Base-by-base conservation (phyloP, 306 rosid genomes). In the Senna tora region DNA sequence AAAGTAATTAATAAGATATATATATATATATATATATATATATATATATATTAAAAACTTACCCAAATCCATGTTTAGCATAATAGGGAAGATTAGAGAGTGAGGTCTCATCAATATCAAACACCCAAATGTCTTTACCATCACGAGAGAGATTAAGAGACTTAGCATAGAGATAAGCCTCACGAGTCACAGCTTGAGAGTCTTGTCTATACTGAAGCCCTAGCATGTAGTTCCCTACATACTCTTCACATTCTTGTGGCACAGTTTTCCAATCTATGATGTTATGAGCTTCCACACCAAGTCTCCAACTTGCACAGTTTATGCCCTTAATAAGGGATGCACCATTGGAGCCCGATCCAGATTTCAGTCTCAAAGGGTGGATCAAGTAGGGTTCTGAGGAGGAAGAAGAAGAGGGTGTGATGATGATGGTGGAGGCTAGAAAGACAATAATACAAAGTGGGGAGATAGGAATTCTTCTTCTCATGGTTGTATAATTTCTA, bases 51-150 rank as follows among this genome's bases (percentile, higher is more conserved):
- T n/a, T n/a, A n/a, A n/a, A n/a, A n/a, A n/a, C n/a, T n/a, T n/a
- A n/a, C 90, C 90, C 86, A 39, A 86, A 86, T 63, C 90, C 90
- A 51, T 86, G 65, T 0, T 6, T 5, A 12, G 87, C 84, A 65
- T 67, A 83, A 38, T 80, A 83, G 9, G 84, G 85, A 0, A 86
- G 73, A 52, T 83, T 83, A 34, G 90, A 77, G 32, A 86, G 80
- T 1, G 78, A 0, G 13, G 90, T 83, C 49, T 86, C 90, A 49
- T 86, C 87, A 9, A 86, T 21, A 43, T 86, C 90, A 54, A 86
- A 86, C 17, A 86, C 14, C 87, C 90, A 83, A 1, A 78, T 36
- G 33, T 72, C 13, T 13, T 75, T 80, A 52, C 81, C 78, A 21
- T 72, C 75, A 5, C 67, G 59, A 16, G 34, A 13, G 43, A 86